These are phyloP conservation scores for Xylaria cubensis DNA, from an alignment of 495 filamentous ascomycete genomes.

Conservation along the genomic window DNA sequence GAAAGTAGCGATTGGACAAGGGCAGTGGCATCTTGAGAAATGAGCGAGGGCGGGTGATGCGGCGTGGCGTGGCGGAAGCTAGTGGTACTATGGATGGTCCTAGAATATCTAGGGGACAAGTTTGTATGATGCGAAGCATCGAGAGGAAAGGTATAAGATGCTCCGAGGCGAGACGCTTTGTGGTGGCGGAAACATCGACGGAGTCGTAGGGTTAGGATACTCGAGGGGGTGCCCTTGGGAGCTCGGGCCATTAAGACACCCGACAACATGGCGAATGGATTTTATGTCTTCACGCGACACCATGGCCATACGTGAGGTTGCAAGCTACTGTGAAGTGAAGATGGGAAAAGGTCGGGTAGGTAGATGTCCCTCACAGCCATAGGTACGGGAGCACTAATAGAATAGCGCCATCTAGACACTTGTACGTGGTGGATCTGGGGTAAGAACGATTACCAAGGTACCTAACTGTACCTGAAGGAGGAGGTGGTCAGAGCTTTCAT, in stretches of 20 bases:
- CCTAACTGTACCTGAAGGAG: neutral
- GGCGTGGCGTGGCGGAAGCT: neutral
- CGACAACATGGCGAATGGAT: conserved; percentile 29
- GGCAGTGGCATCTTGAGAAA: conserved; percentile 13
- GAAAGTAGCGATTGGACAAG: conserved; percentile 5
- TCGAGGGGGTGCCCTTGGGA: conserved; percentile 31
- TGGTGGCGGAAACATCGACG: conserved; percentile 26
- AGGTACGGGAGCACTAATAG: neutral
- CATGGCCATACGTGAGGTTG: neutral
- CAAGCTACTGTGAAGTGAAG: neutral
- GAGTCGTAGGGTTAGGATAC: conserved; percentile 30
- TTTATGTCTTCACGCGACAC: neutral
- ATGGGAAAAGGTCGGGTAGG: neutral
- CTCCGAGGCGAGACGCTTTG: neutral
- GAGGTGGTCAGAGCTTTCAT: conserved; percentile 14
- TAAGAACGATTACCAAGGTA: conserved; percentile 1
- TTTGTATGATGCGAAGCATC: neutral
- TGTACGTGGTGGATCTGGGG: conserved; percentile 18
- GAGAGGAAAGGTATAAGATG: neutral
- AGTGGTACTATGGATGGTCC: neutral
- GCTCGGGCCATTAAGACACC: conserved; percentile 25
- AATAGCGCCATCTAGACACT: neutral
- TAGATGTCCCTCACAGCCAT: too few relatives aligned
- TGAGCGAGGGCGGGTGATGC: neutral
- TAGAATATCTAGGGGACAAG: neutral